phyloP scores from a whole-genome alignment of 1,139 yeast species.

The Saccharomycopsis hybrid region DNA sequence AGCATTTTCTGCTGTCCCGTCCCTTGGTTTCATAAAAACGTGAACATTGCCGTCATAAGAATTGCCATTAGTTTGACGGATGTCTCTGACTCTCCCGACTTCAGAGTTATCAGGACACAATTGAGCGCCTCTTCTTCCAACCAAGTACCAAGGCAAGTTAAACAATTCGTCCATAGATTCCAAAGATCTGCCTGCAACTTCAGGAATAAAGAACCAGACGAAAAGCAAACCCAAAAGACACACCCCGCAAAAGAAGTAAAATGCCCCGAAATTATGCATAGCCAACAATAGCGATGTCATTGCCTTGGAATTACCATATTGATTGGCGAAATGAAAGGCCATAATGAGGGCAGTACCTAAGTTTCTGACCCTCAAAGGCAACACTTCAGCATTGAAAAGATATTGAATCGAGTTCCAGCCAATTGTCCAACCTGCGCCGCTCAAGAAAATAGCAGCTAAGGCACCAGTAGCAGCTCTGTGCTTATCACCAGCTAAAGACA shows the following conservation, averaged over 20 bases:
- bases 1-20: too few species aligned
- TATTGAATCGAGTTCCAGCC: conserved; percentile 59
- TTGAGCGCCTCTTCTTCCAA: conserved; percentile 47
- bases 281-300: conserved; percentile 45
- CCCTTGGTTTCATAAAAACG: too few species aligned
- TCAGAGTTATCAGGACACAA: conserved; percentile 51
- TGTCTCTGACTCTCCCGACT: conserved; percentile 25
- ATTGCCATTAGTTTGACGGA: neutral
- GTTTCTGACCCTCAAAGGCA: conserved; percentile 49
- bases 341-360: conserved; percentile 49
- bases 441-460: conserved; percentile 44
- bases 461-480: conserved; percentile 43
- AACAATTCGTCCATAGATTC: conserved; percentile 45
- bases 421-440: conserved; percentile 57
- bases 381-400: conserved; percentile 51
- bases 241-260: conserved; percentile 47
- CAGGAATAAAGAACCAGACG: conserved; percentile 49
- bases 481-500: conserved; percentile 30
- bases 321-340: conserved; percentile 55
- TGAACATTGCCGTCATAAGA: neutral
- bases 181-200: conserved; percentile 46
- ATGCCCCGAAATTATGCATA: conserved; percentile 46
- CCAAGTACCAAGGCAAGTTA: conserved; percentile 51
- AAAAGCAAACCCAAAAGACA: conserved; percentile 38
- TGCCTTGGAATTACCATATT: conserved; percentile 55